phyloP scores from a whole-genome alignment of 306 rosid species.

The Carpinus fangiana region DNA sequence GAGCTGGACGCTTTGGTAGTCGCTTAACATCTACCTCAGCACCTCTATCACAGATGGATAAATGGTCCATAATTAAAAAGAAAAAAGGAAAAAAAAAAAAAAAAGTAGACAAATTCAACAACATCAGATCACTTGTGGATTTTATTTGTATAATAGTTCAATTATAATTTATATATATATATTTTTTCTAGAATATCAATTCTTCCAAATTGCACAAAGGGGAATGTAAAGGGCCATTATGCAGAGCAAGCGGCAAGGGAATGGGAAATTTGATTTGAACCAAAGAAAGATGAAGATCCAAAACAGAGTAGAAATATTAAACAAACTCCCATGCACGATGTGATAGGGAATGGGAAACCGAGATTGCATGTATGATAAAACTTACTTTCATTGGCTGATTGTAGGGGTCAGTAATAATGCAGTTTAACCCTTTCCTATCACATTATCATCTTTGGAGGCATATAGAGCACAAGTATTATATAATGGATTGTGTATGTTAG shows the following conservation, averaged over 20 bases:
- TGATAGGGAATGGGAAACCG: background rate
- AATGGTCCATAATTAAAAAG: background rate
- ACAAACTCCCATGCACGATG: background rate
- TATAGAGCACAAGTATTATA: background rate
- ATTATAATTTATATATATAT: background rate
- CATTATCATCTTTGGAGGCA: background rate
- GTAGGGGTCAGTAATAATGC: background rate
- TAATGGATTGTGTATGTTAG: background rate
- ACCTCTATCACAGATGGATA: slow-evolving; percentile 48
- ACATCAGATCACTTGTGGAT: background rate
- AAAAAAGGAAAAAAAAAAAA: background rate
- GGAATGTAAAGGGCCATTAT: background rate
- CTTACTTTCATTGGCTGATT: background rate
- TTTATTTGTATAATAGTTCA: background rate
- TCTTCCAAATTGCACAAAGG: background rate
- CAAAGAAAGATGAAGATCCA: background rate
- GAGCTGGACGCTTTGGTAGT: slow-evolving; percentile 85
- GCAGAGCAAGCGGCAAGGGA: background rate
- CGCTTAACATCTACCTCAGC: slow-evolving; percentile 83
- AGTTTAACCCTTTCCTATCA: background rate
- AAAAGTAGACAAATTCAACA: background rate
- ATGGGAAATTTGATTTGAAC: background rate
- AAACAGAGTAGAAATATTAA: background rate
- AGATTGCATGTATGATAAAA: background rate
- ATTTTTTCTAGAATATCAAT: background rate